A percentile compares a stretch with the other conserved stretches of the same genome.
Conservation (phyloP, 345 rosid species). For the Dimocarpus longan region DNA sequence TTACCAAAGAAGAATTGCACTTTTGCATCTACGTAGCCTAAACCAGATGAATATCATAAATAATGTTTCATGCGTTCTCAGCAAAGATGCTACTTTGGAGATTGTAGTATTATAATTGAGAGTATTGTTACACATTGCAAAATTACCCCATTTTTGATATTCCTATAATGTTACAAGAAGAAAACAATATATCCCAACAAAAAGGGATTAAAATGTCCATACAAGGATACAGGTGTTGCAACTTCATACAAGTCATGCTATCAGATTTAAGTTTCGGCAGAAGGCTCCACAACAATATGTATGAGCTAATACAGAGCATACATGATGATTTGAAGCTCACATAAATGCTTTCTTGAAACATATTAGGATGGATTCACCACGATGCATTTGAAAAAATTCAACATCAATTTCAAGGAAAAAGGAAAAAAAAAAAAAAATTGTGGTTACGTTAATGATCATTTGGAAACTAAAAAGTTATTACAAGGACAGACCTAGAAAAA, state of each 20-base stretch:
- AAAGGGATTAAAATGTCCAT: not conserved
- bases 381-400: not conserved
- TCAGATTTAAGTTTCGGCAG: too few relatives aligned
- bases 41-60: not conserved
- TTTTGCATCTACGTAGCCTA: not conserved
- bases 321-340: not conserved
- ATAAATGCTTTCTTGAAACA: not conserved
- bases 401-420: not conserved
- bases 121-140: too few relatives aligned
- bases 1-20: not conserved
- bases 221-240: not conserved
- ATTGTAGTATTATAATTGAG: too few relatives aligned
- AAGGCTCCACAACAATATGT: not conserved
- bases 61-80: not conserved
- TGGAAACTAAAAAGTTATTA: not conserved
- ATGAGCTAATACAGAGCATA: not conserved
- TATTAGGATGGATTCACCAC: not conserved
- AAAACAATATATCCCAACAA: not conserved
- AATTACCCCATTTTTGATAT: too few relatives aligned
- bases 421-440: too few relatives aligned
- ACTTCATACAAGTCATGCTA: too few relatives aligned
- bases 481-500: not conserved
- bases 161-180: too few relatives aligned
- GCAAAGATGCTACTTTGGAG: not conserved
- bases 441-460: not conserved